Evolutionary conservation across 257 asterid species (phyloP), one percentile per base, ranked within the genome.

Genomic region (Lycium barbarum): DNA sequence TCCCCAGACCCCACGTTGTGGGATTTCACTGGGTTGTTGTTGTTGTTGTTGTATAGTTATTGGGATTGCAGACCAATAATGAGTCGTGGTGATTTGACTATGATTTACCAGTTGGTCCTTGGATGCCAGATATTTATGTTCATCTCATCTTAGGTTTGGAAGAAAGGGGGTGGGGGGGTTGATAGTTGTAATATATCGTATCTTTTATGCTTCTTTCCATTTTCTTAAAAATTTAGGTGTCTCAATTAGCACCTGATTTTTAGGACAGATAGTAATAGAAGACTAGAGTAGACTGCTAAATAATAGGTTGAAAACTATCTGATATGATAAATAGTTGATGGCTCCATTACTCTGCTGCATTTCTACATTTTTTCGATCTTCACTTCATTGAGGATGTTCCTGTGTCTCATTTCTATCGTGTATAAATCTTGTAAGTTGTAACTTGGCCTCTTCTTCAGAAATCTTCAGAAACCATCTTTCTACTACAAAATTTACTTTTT

Each of bases 91-190:
- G 49, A 49, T 74, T 74, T 74, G 62, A 53, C 49, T 78, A 15
- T 33, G 13, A 78, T 53, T 53, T 78, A 26, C 17, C 82, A 78
- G 49, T 55, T 78, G 82, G 49, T 78, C 65, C 45, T 51, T 20
- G 35, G 65, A 78, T 57, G 49, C 49, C 63, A 15, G 6, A 33
- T 53, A 8, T 22, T 53, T 53, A 20, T 47, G 66, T 15, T 78
- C 33, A 53, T 53, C 17, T 53, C 33, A 5, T 78, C 65, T 78
- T 53, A 53, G 10, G 4, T 78, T 55, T 53, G 33, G 15, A 26
- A 26, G 33, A 26, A 1, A 26, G 33, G 33, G 33, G 33, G 33
- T 0, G 33, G 33, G 33, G 33, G 33, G 33, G 33, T 26, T 26
- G 49, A 78, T 78, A n/a, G 82, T 2, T 76, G 63, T 14, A 26